These are phyloP conservation scores for Hebeloma cylindrosporum DNA, from an alignment of 768 basidiomycete genomes.

Conservation along the genomic window DNA sequence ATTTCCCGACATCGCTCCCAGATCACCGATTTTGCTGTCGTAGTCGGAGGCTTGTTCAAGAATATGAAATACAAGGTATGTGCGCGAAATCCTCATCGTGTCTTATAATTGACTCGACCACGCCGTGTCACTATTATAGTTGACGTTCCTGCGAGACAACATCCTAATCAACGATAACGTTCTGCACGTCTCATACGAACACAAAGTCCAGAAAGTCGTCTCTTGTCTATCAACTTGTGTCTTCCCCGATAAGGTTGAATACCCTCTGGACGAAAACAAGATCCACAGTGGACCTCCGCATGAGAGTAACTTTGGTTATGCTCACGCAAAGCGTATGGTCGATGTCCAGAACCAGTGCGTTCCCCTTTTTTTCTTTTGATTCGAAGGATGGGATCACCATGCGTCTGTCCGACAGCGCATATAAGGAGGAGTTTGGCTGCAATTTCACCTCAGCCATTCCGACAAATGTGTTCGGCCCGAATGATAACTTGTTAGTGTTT, in stretches of 20 bases:
- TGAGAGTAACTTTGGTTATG: conserved; percentile 94
- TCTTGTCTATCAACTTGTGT: conserved; percentile 98
- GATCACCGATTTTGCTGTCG: neutral
- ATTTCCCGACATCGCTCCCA: neutral
- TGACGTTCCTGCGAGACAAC: conserved; percentile 93
- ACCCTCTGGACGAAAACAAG: conserved; percentile 91
- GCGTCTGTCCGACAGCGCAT: conserved; percentile 64
- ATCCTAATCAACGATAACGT: conserved; percentile 95
- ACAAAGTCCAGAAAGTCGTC: conserved; percentile 73
- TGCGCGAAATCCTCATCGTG: neutral
- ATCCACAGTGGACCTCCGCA: conserved; percentile 93
- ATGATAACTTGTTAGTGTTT: conserved; percentile 82
- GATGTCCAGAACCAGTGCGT: conserved; percentile 92
- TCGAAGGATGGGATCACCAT: neutral
- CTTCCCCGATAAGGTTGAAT: conserved; percentile 93
- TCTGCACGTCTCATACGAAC: conserved; percentile 69
- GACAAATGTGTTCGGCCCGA: conserved; percentile 93
- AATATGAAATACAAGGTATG: conserved; percentile 92
- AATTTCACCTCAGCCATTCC: conserved; percentile 97
- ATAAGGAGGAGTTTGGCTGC: conserved; percentile 92
- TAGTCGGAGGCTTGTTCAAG: conserved; percentile 92
- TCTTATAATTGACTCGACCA: neutral
- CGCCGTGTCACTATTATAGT: conserved; percentile 42
- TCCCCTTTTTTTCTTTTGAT: neutral
- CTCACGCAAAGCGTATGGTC: conserved; percentile 93